Evolutionary conservation across 345 rosid genomes (phyloP).

Genomic region (Erysimum cheiranthoides): DNA sequence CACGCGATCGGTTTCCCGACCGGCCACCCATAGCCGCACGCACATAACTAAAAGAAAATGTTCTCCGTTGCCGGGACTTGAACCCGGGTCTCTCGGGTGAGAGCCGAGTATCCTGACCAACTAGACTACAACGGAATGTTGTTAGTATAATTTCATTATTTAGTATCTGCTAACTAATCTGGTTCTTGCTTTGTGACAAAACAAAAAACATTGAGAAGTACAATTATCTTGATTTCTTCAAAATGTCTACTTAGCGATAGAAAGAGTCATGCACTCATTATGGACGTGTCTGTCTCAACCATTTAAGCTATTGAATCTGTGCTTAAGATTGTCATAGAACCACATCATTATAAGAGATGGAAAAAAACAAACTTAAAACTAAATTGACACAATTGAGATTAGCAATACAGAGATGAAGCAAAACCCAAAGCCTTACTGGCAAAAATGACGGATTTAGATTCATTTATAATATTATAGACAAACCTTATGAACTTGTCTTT

Average conservation of each 20-base stretch:
- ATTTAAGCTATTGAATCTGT: neutral
- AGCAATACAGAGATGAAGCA: slow-evolving; percentile 15
- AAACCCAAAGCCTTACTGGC: neutral
- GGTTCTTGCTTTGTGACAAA: neutral
- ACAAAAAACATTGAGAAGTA: neutral
- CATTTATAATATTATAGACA: slow-evolving; percentile 26
- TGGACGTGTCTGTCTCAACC: neutral
- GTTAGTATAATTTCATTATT: neutral
- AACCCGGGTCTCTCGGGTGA: slow-evolving; percentile 63
- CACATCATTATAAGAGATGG: neutral
- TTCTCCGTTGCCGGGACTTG: slow-evolving; percentile 59
- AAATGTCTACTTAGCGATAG: neutral
- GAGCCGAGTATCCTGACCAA: slow-evolving; percentile 66
- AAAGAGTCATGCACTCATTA: slow-evolving; percentile 2
- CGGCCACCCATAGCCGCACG: too few relatives aligned
- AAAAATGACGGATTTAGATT: slow-evolving; percentile 21
- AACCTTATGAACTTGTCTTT: slow-evolving; percentile 55
- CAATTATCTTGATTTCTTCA: neutral
- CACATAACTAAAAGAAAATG: neutral
- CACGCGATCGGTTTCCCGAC: too few relatives aligned
- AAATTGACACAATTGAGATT: slow-evolving; percentile 14
- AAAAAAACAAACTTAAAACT: neutral
- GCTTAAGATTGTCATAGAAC: neutral
- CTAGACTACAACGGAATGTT: slow-evolving; percentile 47
- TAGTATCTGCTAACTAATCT: neutral